Evolutionary conservation across 306 rosid species (phyloP).

Genomic region (Medicago lupulina): DNA sequence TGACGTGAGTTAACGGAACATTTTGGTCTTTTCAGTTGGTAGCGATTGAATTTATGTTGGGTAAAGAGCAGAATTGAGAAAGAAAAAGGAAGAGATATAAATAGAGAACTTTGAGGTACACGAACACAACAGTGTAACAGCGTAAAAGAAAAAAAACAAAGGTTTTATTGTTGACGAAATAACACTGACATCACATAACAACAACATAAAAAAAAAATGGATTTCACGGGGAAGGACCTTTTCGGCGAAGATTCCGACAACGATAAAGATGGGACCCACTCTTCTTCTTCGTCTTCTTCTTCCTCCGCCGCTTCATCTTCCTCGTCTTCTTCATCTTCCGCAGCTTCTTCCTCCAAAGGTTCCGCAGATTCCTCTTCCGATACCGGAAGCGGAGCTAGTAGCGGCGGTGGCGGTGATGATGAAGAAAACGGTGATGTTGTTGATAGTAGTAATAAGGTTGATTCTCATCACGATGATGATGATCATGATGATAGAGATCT

Average conservation of each 20-base stretch:
- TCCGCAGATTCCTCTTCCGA: conserved; percentile 66
- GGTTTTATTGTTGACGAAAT: not conserved
- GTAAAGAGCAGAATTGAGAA: too few relatives aligned
- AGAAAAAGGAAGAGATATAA: too few relatives aligned
- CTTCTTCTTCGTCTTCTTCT: conserved; percentile 66
- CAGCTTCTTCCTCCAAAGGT: conserved; percentile 65
- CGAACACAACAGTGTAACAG: not conserved
- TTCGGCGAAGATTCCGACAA: conserved; percentile 79
- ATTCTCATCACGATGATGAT: not conserved
- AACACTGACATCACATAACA: not conserved
- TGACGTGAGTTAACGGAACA: too few relatives aligned
- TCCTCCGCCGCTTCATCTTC: conserved; percentile 53
- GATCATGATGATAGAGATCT: conserved; percentile 68
- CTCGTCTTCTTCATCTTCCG: conserved; percentile 65
- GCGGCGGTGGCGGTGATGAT: conserved; percentile 51
- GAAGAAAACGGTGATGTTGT: conserved; percentile 71
- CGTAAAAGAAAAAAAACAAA: not conserved
- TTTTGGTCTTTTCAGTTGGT: too few relatives aligned
- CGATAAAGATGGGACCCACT: conserved; percentile 63
- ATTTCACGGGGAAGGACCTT: conserved; percentile 71
- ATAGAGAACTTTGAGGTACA: not conserved
- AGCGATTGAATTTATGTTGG: too few relatives aligned
- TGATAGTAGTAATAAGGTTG: conserved; percentile 35
- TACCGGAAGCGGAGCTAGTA: conserved; percentile 49
- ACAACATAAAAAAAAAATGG: conserved; percentile 45